Percentiles rank a stretch among this genome's conserved stretches.
phyloP scores from a whole-genome alignment of 306 rosid genomes.

The Crotalaria pallida region DNA sequence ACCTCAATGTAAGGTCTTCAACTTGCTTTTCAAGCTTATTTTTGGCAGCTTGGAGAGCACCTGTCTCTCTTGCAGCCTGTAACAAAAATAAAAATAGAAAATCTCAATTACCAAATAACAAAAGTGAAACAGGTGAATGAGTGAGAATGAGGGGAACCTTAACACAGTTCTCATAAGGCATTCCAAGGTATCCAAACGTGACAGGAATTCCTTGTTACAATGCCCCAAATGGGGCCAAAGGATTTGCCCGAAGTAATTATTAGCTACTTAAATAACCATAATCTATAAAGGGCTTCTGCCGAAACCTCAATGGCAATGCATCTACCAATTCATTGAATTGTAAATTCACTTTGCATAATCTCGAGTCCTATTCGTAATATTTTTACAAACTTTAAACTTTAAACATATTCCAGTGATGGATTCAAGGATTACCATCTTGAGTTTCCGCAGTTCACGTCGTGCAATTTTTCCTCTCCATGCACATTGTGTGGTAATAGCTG shows the following conservation, averaged over 20 bases:
- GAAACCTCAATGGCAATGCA: background rate
- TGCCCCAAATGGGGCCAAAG: background rate
- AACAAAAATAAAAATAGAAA: background rate
- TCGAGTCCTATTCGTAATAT: background rate
- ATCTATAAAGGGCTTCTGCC: background rate
- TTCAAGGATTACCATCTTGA: constrained; percentile 47
- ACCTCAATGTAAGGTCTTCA: constrained; percentile 73
- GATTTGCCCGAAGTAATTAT: background rate
- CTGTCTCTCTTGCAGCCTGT: constrained; percentile 88
- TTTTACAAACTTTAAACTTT: background rate
- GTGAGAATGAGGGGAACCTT: too few relatives aligned
- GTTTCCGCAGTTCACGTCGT: constrained; percentile 56
- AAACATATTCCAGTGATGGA: constrained; percentile 1
- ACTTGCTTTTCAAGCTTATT: constrained; percentile 88
- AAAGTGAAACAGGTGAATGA: too few relatives aligned
- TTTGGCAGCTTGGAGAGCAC: constrained; percentile 92
- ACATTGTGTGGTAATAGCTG: constrained; percentile 72
- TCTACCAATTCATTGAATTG: background rate
- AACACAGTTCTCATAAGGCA: background rate
- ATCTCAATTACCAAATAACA: background rate
- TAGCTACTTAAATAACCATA: constrained; percentile 9
- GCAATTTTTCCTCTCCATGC: constrained; percentile 94
- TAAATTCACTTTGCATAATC: background rate
- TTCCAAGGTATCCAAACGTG: background rate
- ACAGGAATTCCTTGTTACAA: background rate